phyloP scores from a whole-genome alignment of 2,329 filamentous ascomycete species.

The Colletotrichum sp. region DNA sequence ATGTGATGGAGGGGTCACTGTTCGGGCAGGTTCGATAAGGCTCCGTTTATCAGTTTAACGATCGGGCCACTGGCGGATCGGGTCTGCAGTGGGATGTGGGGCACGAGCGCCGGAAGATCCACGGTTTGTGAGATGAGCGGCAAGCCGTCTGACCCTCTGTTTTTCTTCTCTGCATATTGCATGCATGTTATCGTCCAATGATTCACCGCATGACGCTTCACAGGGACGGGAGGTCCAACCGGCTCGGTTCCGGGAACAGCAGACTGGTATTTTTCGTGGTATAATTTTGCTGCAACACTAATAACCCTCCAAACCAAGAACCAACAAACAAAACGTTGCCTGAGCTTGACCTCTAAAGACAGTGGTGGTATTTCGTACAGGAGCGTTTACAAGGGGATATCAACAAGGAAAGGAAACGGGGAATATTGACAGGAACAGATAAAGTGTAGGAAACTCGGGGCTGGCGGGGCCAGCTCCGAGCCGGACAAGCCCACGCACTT shows the following conservation, averaged over 20 bases:
- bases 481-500: neutral
- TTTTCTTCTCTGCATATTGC: neutral
- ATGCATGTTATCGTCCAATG: neutral
- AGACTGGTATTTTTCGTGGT: neutral
- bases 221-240: neutral
- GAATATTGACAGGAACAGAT: neutral
- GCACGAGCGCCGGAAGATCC: neutral
- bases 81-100: neutral
- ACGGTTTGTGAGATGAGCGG: neutral
- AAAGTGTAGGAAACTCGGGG: neutral
- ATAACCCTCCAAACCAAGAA: neutral
- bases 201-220: neutral
- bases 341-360: neutral
- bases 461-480: neutral
- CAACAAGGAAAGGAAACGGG: slow-evolving; percentile 1
- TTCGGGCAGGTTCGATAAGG: slow-evolving; percentile 17
- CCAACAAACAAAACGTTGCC: neutral
- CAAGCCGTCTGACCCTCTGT: neutral
- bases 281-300: neutral
- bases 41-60: neutral
- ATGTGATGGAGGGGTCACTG: slow-evolving; percentile 17
- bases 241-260: neutral
- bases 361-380: slow-evolving; percentile 2
- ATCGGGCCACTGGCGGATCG: neutral
- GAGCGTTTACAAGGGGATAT: slow-evolving; percentile 13